Percentiles rank a stretch among this genome's conserved stretches.
Evolutionary conservation across 257 asterid species (phyloP).

Genomic region (Solanum paucissectum): DNA sequence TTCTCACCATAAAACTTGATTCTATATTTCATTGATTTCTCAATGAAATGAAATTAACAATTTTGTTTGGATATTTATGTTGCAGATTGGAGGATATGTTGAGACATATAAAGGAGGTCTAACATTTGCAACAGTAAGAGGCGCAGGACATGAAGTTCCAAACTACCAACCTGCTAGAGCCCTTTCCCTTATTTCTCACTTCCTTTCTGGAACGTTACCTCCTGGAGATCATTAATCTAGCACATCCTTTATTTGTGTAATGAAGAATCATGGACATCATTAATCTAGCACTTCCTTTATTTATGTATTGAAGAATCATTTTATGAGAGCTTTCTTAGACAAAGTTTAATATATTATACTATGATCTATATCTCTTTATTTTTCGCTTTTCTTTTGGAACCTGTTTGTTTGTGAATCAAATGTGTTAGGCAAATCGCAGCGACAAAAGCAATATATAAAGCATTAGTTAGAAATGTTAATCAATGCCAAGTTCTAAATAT

Average conservation of each 20-base stretch:
- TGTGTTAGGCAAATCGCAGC: not conserved
- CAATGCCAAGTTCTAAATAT: not conserved
- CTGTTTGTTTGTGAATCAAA: not conserved
- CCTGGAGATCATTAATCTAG: not conserved
- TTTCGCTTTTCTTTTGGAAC: not conserved
- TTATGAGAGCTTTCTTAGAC: not conserved
- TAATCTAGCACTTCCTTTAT: no score
- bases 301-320: not conserved
- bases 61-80: not conserved
- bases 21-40: not conserved
- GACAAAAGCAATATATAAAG: not conserved
- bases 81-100: conserved; percentile 3
- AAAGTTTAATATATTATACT: not conserved
- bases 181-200: not conserved
- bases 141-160: not conserved
- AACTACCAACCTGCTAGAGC: not conserved
- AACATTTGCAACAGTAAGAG: conserved; percentile 1
- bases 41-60: not conserved
- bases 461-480: no score
- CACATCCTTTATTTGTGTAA: not conserved
- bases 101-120: not conserved
- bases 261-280: not conserved
- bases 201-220: not conserved
- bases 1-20: not conserved
- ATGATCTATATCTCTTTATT: not conserved